Percentiles rank a stretch among this genome's conserved stretches.
These are phyloP conservation scores for Aciculosporium take DNA, from an alignment of 2,329 filamentous ascomycete genomes.

Conservation along the genomic window DNA sequence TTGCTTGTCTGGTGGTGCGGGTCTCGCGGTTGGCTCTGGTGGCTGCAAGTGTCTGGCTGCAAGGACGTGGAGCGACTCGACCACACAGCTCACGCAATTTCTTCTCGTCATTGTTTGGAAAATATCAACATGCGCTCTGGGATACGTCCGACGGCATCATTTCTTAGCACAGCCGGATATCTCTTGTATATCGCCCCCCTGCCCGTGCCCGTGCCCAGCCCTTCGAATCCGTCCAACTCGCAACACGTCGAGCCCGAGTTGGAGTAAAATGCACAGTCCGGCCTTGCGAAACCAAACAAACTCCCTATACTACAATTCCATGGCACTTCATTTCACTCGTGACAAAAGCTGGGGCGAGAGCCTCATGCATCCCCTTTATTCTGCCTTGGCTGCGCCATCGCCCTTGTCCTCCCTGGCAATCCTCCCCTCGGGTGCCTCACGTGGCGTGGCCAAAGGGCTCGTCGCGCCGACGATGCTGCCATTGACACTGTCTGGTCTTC, in stretches of 20 bases:
- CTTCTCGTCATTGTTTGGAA: too few relatives aligned
- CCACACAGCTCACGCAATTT: too few relatives aligned
- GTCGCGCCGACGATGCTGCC: slow-evolving; percentile 54
- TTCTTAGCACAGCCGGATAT: slow-evolving; percentile 7
- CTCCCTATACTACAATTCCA: slow-evolving; percentile 1
- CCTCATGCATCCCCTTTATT: slow-evolving; percentile 2
- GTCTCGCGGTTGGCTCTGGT: too few relatives aligned
- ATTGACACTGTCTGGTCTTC: slow-evolving; percentile 66
- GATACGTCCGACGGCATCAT: slow-evolving; percentile 2
- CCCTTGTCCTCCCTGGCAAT: slow-evolving; percentile 18
- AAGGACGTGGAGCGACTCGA: too few relatives aligned
- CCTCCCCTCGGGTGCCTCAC: slow-evolving; percentile 27
- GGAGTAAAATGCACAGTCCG: neutral
- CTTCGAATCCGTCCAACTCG: neutral
- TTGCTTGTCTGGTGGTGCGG: neutral
- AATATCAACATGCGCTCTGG: neutral
- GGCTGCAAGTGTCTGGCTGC: neutral
- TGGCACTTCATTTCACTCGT: slow-evolving; percentile 3
- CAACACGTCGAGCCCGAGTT: neutral
- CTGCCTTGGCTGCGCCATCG: slow-evolving; percentile 9
- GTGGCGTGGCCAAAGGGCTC: slow-evolving; percentile 48
- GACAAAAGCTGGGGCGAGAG: neutral
- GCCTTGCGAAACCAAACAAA: neutral
- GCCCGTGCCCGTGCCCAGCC: neutral
- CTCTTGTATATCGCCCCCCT: slow-evolving; percentile 3